Percentiles rank a stretch among this genome's conserved stretches.
phyloP scores from a whole-genome alignment of 1,284 basidiomycete genomes.

The Ceratobasidium sp. region DNA sequence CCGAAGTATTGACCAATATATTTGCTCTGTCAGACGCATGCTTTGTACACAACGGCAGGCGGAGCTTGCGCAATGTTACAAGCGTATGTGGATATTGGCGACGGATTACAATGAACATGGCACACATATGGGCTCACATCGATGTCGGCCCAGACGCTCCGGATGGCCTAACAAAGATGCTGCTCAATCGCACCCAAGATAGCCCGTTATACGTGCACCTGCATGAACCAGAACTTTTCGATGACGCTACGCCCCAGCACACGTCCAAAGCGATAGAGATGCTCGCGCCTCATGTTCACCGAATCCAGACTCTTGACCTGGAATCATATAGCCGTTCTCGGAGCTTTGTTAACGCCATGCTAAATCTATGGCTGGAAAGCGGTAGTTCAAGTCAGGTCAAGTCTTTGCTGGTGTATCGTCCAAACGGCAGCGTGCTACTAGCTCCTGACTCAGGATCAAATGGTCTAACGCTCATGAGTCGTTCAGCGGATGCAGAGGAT shows the following conservation, averaged over 20 bases:
- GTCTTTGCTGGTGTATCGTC: background rate
- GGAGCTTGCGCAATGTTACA: background rate
- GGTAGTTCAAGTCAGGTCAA: background rate
- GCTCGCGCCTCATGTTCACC: background rate
- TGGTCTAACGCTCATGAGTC: background rate
- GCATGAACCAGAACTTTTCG: background rate
- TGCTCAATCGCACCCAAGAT: background rate
- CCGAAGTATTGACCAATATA: constrained; percentile 13
- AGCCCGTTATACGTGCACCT: background rate
- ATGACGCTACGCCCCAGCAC: background rate
- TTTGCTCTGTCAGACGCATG: background rate
- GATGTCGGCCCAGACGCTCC: too few species aligned
- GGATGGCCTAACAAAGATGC: background rate
- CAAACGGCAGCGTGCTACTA: background rate
- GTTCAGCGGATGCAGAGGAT: background rate
- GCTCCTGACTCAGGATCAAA: background rate
- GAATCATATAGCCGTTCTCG: background rate
- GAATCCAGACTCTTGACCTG: background rate
- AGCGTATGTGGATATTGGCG: background rate
- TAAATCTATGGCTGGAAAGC: background rate
- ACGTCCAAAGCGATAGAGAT: background rate
- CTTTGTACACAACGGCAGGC: background rate
- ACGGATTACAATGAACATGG: background rate
- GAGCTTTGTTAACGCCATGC: background rate
- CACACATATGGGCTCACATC: background rate